Evolutionary conservation across 768 basidiomycete species (phyloP).

Genomic region (Xerocomellus chrysenteron): DNA sequence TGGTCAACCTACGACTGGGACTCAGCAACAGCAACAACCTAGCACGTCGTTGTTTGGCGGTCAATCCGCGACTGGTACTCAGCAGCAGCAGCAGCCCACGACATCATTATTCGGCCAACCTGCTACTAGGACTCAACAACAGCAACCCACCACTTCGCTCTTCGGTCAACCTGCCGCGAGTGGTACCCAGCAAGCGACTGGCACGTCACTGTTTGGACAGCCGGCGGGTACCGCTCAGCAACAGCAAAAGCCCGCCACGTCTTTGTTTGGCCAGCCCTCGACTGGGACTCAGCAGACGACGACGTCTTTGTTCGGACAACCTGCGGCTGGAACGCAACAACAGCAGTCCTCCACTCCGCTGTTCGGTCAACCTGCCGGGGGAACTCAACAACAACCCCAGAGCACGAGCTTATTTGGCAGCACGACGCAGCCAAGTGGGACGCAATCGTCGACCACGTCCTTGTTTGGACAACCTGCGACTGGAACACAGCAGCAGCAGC

Average conservation of each 20-base stretch:
- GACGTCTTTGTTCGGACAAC: conserved; percentile 28
- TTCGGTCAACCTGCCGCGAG: conserved; percentile 26
- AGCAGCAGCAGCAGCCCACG: conserved; percentile 19
- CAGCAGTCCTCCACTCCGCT: conserved; percentile 32
- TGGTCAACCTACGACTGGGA: conserved; percentile 30
- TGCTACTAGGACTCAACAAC: conserved; percentile 33
- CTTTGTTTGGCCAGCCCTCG: conserved; percentile 32
- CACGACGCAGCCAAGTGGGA: conserved; percentile 9
- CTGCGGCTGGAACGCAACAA: conserved; percentile 34
- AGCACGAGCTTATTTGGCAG: conserved; percentile 31
- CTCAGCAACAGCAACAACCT: conserved; percentile 23
- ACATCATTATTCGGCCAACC: conserved; percentile 30
- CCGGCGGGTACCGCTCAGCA: conserved; percentile 23
- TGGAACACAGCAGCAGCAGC: conserved; percentile 37
- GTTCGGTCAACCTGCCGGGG: conserved; percentile 38
- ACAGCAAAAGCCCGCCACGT: conserved; percentile 27
- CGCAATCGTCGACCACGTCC: conserved; percentile 14
- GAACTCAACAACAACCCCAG: conserved; percentile 22
- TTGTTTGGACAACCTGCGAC: conserved; percentile 32
- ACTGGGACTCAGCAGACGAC: conserved; percentile 15
- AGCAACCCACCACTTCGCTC: conserved; percentile 30
- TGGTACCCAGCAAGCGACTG: conserved; percentile 29
- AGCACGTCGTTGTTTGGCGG: conserved; percentile 28
- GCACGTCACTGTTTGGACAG: conserved; percentile 41
- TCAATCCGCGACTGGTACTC: conserved; percentile 5